phyloP scores from a whole-genome alignment of 495 filamentous ascomycete species.

The Chaetomium fimeti region DNA sequence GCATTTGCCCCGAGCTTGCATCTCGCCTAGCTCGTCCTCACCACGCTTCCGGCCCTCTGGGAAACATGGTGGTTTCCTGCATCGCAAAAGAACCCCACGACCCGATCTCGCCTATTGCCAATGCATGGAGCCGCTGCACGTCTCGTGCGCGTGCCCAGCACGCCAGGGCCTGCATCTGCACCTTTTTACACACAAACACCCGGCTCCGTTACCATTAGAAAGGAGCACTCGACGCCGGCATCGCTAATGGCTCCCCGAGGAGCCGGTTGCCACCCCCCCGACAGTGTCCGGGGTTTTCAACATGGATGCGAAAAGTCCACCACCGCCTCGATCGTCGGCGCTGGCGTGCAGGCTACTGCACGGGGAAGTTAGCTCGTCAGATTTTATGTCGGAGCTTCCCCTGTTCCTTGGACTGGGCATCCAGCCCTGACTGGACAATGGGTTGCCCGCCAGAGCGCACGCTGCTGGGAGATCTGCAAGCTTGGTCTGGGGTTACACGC shows the following conservation, averaged over 20 bases:
- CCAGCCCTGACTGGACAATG: background rate
- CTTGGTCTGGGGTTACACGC: conserved; percentile 15
- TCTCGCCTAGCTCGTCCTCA: conserved; percentile 22
- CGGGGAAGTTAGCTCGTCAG: background rate
- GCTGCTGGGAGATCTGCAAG: conserved; percentile 11
- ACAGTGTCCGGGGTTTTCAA: background rate
- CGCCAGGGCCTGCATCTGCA: conserved; percentile 10
- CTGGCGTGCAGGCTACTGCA: background rate
- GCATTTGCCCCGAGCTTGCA: conserved; percentile 14
- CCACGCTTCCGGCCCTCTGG: conserved; percentile 33
- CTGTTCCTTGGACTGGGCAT: background rate
- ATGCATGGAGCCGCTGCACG: conserved; percentile 27
- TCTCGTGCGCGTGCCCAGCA: conserved; percentile 15
- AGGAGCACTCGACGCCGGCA: background rate
- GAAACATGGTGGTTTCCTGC: conserved; percentile 18
- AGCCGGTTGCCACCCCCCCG: background rate
- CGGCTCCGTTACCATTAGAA: background rate
- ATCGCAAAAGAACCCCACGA: conserved; percentile 20
- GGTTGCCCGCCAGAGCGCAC: background rate
- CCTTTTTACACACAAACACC: background rate
- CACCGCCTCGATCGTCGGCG: no score
- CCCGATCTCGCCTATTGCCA: conserved; percentile 26
- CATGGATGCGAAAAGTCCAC: background rate
- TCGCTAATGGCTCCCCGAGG: background rate
- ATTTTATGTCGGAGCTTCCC: background rate